Conservation (phyloP, 441 rosid species). For the Melastoma candidum region DNA sequence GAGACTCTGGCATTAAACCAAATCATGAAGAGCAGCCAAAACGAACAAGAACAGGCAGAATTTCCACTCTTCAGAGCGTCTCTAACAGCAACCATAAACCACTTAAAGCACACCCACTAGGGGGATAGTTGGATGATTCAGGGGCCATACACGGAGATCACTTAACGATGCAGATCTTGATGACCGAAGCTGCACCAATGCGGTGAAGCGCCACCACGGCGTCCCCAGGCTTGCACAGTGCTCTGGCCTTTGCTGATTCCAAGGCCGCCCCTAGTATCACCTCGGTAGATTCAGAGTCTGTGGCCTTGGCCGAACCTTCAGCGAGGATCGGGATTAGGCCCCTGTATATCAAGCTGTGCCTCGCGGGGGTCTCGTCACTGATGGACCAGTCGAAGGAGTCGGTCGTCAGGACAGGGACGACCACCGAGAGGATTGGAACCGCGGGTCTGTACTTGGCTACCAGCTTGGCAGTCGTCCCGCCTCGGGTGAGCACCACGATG, state of each 20-base stretch:
- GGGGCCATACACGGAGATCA: slow-evolving; percentile 13
- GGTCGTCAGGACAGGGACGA: slow-evolving; percentile 74
- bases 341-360: slow-evolving; percentile 74
- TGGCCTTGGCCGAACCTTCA: slow-evolving; percentile 92
- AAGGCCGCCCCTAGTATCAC: slow-evolving; percentile 67
- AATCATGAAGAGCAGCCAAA: too few relatives aligned
- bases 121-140: too few relatives aligned
- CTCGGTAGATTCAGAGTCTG: slow-evolving; percentile 81
- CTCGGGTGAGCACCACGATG: slow-evolving; percentile 79
- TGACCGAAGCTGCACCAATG: slow-evolving; percentile 79
- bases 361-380: slow-evolving; percentile 84
- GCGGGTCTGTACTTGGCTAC: slow-evolving; percentile 96
- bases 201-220: slow-evolving; percentile 81
- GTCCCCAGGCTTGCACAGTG: slow-evolving; percentile 62
- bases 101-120: too few relatives aligned
- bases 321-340: slow-evolving; percentile 73
- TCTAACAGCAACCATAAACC: too few relatives aligned
- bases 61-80: too few relatives aligned
- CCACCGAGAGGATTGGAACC: slow-evolving; percentile 85
- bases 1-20: too few relatives aligned
- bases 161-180: slow-evolving; percentile 83
- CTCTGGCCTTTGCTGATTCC: slow-evolving; percentile 50
- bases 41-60: too few relatives aligned
- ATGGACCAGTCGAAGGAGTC: slow-evolving; percentile 85
- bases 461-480: slow-evolving; percentile 80